phyloP scores from a whole-genome alignment of 495 filamentous ascomycete genomes.

The Lichenothelia convexa region DNA sequence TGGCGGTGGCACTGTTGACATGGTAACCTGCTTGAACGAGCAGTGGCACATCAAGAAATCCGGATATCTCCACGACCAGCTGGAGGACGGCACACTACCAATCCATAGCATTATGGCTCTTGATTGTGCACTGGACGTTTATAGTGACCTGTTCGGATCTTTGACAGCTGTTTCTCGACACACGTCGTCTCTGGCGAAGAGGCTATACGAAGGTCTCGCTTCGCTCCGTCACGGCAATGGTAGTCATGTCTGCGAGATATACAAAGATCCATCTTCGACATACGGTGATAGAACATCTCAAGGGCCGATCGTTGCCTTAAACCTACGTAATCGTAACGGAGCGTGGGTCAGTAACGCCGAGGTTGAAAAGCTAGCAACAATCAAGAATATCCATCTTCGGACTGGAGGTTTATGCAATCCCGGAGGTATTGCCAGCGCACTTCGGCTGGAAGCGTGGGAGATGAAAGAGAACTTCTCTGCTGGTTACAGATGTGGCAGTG shows the following conservation, averaged over 20 bases:
- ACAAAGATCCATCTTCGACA: constrained; percentile 25
- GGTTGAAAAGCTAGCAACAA: constrained; percentile 62
- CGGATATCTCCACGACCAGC: constrained; percentile 51
- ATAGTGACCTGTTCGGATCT: constrained; percentile 48
- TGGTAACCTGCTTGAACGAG: constrained; percentile 42
- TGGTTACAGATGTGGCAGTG: constrained; percentile 47
- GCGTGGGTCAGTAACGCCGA: constrained; percentile 66
- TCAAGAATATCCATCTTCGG: constrained; percentile 63
- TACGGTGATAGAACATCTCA: constrained; percentile 31
- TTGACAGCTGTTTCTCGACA: constrained; percentile 60
- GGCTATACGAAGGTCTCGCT: constrained; percentile 38
- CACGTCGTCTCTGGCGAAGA: constrained; percentile 42
- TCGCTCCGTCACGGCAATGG: constrained; percentile 50
- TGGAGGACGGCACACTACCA: constrained; percentile 83
- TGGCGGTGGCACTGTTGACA: constrained; percentile 88
- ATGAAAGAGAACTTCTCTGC: constrained; percentile 64
- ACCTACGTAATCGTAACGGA: constrained; percentile 45
- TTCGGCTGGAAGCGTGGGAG: constrained; percentile 57
- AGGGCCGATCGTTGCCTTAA: constrained; percentile 75
- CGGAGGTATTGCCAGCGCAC: constrained; percentile 53
- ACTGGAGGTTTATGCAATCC: constrained; percentile 86
- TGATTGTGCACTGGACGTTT: constrained; percentile 49
- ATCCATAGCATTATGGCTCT: constrained; percentile 78
- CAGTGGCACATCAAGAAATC: constrained; percentile 60
- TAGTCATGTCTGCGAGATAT: constrained; percentile 42